Percentiles rank a stretch among this genome's conserved stretches.
Conservation (phyloP, 225 moss, liverwort and hornwort species). For the Bryum argenteum region DNA sequence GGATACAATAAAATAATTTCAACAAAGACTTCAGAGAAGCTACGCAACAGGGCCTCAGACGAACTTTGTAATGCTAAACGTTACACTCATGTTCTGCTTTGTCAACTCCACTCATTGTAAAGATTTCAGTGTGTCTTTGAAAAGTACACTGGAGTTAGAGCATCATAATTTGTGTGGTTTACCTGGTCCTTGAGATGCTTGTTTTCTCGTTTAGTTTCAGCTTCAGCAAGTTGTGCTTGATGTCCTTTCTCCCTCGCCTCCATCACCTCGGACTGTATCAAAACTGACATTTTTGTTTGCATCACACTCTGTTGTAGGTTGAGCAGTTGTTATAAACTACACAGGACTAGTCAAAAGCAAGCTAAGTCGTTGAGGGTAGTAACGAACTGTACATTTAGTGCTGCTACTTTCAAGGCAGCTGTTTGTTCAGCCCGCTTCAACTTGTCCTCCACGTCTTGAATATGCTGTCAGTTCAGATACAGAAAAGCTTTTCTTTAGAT, state of each 20-base stretch:
- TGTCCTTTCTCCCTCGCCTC: slow-evolving; percentile 37
- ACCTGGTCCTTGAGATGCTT: slow-evolving; percentile 50
- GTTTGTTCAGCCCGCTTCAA: slow-evolving; percentile 37
- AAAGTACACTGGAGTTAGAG: no score
- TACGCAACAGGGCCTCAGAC: neutral
- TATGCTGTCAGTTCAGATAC: slow-evolving; percentile 26
- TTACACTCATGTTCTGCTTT: no score
- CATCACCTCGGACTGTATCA: slow-evolving; percentile 34
- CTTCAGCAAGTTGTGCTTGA: slow-evolving; percentile 33
- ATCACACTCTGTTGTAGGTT: neutral
- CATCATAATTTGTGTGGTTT: neutral
- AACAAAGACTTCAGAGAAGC: neutral
- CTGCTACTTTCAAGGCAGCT: slow-evolving; percentile 25
- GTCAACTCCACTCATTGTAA: no score
- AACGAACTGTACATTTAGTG: slow-evolving; percentile 30
- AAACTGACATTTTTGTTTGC: neutral
- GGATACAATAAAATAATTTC: no score
- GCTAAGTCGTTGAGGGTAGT: neutral
- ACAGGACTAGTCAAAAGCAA: neutral
- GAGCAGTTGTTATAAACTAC: neutral
- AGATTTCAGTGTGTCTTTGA: no score
- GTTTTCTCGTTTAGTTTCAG: slow-evolving; percentile 47
- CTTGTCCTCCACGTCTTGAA: slow-evolving; percentile 39
- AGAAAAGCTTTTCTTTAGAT: neutral
- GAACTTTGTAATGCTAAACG: neutral